These are phyloP conservation scores for Scenedesmus sp. DNA, from an alignment of 163 green algal genomes.

Conservation along the genomic window DNA sequence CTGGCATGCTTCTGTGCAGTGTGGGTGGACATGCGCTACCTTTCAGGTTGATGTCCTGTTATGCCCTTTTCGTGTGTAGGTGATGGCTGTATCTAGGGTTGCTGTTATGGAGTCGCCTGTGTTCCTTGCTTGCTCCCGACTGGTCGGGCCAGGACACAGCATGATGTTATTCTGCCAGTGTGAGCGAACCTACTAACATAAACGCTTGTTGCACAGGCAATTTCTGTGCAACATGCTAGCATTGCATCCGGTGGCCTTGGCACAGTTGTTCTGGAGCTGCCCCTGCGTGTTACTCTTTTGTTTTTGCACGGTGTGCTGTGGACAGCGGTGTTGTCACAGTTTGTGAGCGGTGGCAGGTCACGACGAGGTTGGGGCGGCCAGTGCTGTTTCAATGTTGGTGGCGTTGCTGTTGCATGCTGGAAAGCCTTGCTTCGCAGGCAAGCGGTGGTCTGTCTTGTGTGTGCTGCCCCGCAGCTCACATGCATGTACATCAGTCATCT, in stretches of 20 bases:
- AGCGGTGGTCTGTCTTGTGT: not conserved
- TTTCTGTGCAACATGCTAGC: not conserved
- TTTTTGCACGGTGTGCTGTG: not conserved
- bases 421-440: not conserved
- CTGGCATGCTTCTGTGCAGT: not conserved
- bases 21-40: not conserved
- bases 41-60: not conserved
- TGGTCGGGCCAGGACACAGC: not conserved
- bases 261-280: not conserved
- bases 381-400: not conserved
- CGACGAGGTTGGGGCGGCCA: not conserved
- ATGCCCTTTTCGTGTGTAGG: not conserved
- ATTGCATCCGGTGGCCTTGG: not conserved
- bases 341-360: not conserved
- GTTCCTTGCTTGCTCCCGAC: not conserved
- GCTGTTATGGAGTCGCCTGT: not conserved
- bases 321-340: not conserved
- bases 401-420: not conserved
- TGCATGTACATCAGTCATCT: not conserved
- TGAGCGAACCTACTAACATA: not conserved
- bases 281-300: not conserved
- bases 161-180: not conserved
- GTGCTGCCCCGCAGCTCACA: not conserved
- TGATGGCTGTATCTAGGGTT: not conserved
- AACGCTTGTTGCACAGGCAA: not conserved